Conservation (phyloP, 2,329 filamentous ascomycete species). For the Alternaria tenuissima region DNA sequence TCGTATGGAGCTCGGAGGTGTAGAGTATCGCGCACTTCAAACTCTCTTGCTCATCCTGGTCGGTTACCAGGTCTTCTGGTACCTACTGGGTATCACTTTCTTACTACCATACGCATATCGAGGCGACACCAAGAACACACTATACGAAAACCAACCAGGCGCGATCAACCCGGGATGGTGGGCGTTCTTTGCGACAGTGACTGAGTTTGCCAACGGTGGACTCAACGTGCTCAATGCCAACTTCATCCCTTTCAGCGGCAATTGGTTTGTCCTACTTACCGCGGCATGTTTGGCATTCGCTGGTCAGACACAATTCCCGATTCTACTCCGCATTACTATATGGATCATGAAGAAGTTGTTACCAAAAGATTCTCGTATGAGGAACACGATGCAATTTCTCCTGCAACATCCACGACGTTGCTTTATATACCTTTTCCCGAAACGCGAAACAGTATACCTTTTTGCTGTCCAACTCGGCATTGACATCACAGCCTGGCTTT, state of each 20-base stretch:
- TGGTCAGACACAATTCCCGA: constrained; percentile 66
- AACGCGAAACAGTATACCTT: constrained; percentile 71
- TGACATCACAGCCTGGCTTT: constrained; percentile 70
- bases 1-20: constrained; percentile 58
- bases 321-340: constrained; percentile 65
- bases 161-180: constrained; percentile 45
- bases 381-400: constrained; percentile 63
- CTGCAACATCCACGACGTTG: constrained; percentile 70
- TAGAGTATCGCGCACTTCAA: constrained; percentile 62
- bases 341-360: constrained; percentile 63
- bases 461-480: constrained; percentile 67
- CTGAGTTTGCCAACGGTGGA: constrained; percentile 63
- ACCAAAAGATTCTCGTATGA: constrained; percentile 50
- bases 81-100: constrained; percentile 56
- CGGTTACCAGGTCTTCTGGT: constrained; percentile 49
- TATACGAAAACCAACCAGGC: constrained; percentile 47
- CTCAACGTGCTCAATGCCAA: constrained; percentile 65
- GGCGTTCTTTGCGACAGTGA: constrained; percentile 56
- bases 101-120: constrained; percentile 57
- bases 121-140: constrained; percentile 53
- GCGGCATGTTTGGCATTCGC: constrained; percentile 60
- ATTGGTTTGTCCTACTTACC: constrained; percentile 57
- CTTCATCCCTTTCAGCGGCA: constrained; percentile 66
- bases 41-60: constrained; percentile 58
- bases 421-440: constrained; percentile 71